These are phyloP conservation scores for Annona cherimola DNA, from an alignment of 164 flowering plant species.

Conservation along the genomic window DNA sequence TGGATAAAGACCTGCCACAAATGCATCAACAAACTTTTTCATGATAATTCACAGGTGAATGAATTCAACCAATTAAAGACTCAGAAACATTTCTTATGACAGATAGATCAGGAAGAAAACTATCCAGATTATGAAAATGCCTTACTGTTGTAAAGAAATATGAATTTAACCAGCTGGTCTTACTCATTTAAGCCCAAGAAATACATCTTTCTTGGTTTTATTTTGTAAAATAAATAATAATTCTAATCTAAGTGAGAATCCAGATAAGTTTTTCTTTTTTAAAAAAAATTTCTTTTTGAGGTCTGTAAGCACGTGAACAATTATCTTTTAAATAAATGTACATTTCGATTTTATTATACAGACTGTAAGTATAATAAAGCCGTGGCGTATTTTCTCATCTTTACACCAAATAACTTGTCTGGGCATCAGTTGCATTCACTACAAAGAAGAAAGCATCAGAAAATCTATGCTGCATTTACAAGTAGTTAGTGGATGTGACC, in stretches of 20 bases:
- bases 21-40: neutral
- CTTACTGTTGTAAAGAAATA: neutral
- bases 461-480: neutral
- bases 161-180: neutral
- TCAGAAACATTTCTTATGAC: neutral
- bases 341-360: neutral
- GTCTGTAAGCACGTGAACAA: neutral
- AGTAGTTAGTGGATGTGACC: neutral
- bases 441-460: neutral
- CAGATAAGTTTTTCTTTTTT: neutral
- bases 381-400: neutral
- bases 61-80: neutral
- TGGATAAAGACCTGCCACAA: slow-evolving; percentile 69
- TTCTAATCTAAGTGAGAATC: neutral
- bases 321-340: too few species aligned
- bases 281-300: too few species aligned
- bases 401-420: neutral
- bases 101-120: neutral
- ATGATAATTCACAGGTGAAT: too few species aligned
- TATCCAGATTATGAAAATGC: neutral
- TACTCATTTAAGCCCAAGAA: neutral
- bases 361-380: neutral
- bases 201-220: neutral
- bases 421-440: neutral
- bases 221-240: too few species aligned